Evolutionary conservation across 2,329 filamentous ascomycete species (phyloP), one percentile per base, ranked within the genome.

Genomic region (Salinomyces thailandicus): DNA sequence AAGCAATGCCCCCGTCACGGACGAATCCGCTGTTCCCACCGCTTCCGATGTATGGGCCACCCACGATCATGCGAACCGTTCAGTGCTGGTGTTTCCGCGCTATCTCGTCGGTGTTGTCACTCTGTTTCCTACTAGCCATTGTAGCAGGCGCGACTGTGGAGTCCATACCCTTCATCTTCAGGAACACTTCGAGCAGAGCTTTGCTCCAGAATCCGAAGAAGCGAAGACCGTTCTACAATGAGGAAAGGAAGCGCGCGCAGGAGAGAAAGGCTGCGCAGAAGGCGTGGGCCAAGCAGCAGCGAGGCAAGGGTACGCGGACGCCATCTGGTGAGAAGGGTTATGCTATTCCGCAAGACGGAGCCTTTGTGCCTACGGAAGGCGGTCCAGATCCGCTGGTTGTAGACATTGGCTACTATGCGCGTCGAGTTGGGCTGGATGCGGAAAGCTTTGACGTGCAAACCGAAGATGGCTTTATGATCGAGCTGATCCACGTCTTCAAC

Each of bases 391-490:
- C 75, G 3, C 64, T 95, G 5, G 62, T 83, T 5, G 85, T 82
- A 51, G 82, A 95, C 50, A 75, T 87, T 2, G 38, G 20, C 4
- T 91, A 95, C 55, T 95, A 96, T 55, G 87, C 89, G 1, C 72
- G 84, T 14, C 71, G 87, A 9, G 85, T 94, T 11, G 89, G 89
- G 0, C 70, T 96, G 1, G 85, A 95, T 43, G 75, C 85, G 16
- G 87, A 95, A 53, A 73, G 73, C 7, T 84, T 85, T 51, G 70
- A 83, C 33, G 86, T 95, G 0, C 81, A 93, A 58, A 95, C 89
- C 0, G 87, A 95, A 57, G 89, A 96, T 52, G 87, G 87, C 1
- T 95, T 94, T 55, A 75, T 95, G 31, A 81, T 95, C 43, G 77
- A 82, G 15, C 68, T 95, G 1, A 93, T 84, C 79, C 89, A 95